Evolutionary conservation across 169 alveolate species (phyloP), one percentile per base, ranked within the genome.

Genomic region (Amoebophrya sp.): DNA sequence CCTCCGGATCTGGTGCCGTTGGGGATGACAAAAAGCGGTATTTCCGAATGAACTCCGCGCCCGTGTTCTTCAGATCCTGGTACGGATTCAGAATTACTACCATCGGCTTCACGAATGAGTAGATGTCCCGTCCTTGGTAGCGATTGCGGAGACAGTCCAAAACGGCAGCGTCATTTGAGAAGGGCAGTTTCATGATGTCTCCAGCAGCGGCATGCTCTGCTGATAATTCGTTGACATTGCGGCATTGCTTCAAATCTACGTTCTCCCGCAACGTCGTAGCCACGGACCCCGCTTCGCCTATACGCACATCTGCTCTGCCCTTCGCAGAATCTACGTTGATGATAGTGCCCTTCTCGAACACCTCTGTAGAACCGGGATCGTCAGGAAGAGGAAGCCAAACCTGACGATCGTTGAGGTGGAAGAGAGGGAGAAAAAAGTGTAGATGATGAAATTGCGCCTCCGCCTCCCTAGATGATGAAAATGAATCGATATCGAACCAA

Each of bases 81-180:
- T 65, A 65, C 83, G 83, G 83, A 36, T 65, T 65, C 83, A 65
- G 83, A 26, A 65, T 65, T 36, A 65, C 83, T 1, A 65, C 83
- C 83, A 65, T 65, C 33, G 83, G 83, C 83, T 65, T 65, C 83
- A 65, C 83, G 26, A 65, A 65, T 1, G 33, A 6, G 83, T 65
- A 65, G 83, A 65, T 65, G 10, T 65, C 2, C 33, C 26, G 18
- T 10, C 2, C 83, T 1, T 65, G 1, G 83, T 65, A 65, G 2
- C 83, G 83, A 29, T 26, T 6, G 39, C 83, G 83, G 39, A 65
- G 26, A 26, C 83, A 65, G 83, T 65, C 83, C 33, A 65, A 65
- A 12, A 65, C 83, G 3, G 83, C 83, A 26, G 83, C 83, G 83
- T 65, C 83, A 36, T 65, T 65, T 36, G 83, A 29, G 83, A 65